phyloP scores from a whole-genome alignment of 345 rosid species.

The Isatis tinctoria region DNA sequence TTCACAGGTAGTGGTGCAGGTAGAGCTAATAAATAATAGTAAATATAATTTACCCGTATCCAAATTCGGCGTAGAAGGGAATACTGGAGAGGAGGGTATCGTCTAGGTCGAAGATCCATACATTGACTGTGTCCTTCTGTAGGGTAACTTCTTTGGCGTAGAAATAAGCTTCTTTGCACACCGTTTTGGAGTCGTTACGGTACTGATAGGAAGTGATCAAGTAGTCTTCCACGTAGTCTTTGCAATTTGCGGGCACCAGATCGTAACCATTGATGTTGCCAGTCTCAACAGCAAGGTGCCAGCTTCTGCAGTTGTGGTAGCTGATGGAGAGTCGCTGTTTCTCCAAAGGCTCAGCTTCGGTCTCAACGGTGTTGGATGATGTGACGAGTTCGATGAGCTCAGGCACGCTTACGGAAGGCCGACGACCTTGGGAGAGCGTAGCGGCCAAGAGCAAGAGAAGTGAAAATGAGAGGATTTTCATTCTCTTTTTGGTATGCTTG shows the following conservation, averaged over 20 bases:
- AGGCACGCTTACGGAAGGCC: neutral
- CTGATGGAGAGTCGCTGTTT: neutral
- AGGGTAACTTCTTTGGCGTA: slow-evolving; percentile 36
- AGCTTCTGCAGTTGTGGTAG: slow-evolving; percentile 35
- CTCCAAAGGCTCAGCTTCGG: neutral
- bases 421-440: neutral
- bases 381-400: neutral
- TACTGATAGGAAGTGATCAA: slow-evolving; percentile 26
- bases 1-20: slow-evolving; percentile 29
- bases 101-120: slow-evolving; percentile 60
- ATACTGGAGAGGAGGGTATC: slow-evolving; percentile 42
- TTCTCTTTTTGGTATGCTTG: neutral
- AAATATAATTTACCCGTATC: no score
- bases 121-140: slow-evolving; percentile 41
- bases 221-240: slow-evolving; percentile 43
- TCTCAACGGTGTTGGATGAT: neutral
- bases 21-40: no score
- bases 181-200: slow-evolving; percentile 36
- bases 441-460: slow-evolving; percentile 24
- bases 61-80: no score
- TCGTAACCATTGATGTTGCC: slow-evolving; percentile 43
- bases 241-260: slow-evolving; percentile 39
- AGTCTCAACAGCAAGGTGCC: slow-evolving; percentile 63
- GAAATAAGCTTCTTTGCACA: slow-evolving; percentile 32
- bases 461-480: slow-evolving; percentile 20